Evolutionary conservation across 768 basidiomycete species (phyloP), one percentile per base, ranked within the genome.

Genomic region (Russula griseocarnosa): DNA sequence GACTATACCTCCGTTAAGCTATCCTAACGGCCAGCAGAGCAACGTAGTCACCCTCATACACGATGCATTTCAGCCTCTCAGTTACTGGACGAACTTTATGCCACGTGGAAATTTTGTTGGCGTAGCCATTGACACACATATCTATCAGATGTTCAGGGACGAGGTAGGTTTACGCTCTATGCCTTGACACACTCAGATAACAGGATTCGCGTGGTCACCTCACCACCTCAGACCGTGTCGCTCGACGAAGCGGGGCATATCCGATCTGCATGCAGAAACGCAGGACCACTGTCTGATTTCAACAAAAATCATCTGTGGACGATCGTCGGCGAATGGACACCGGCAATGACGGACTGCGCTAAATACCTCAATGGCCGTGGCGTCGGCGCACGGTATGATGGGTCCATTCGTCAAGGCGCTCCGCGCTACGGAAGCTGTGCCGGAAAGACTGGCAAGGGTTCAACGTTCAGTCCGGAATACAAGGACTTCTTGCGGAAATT

Each of bases 271-370:
- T 93, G 91, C 69, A 67, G 67, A 55, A 72, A 76, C 44, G 78
- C 75, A 14, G 74, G 77, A 11, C 69, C 76, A 0, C 78, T 92
- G 7, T 71, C 81, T 0, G 68, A 70, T 22, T 86, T 84, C 68
- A 61, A 67, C 36, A 5, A n/a, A 13, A 57, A 67, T 9, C 79
- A 83, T 44, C 80, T 94, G 30, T 93, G 91, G 93, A 80, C 84
- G 18, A 79, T 94, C 50, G 91, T 94, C 28, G 93, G 94, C 47
- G 94, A 97, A 76, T 97, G 90, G 86, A 85, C 88, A 1, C 82
- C 90, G 3, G 88, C 88, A 2, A 75, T 81, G 57, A 92, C 83
- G 8, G 92, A 92, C 70, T 91, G 90, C 67, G 86, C 87, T 16
- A 86, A 82, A 70, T 90, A 89, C 73, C 78, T 97, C 53, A 95